Base-by-base conservation (phyloP, 164 flowering plant genomes). In the Nymphaea thermarum region DNA sequence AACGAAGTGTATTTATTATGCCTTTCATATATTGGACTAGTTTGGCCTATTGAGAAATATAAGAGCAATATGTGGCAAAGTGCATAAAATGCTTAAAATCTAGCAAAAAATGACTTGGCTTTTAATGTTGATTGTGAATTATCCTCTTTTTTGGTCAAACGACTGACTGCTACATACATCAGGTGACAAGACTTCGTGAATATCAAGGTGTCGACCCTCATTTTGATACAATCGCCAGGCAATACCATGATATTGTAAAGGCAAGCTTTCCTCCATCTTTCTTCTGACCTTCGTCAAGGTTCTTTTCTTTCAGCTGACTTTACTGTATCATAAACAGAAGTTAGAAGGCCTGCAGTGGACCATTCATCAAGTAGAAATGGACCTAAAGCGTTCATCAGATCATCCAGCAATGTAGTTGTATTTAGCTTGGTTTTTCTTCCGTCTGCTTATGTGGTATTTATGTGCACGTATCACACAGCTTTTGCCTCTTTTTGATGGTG, bases 161-260 rank as follows among this genome's bases (percentile, higher is more conserved):
- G 36, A 25, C 36, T 25, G 36, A 25, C 36, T 25, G 36, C 36
- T 25, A 25, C 36, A 25, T 25, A 25, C 36, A 25, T 25, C 78
- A 91, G 97, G 93, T 87, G 43, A 88, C 95, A n/a, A 88, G 0
- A 25, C 92, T 94, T 17, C 85, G 93, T 16, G 97, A 94, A 71
- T 94, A 91, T 66, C 98, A 91, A 85, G 98, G 97, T 62, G 96
- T 91, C 42, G 98, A 94, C 84, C 96, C 97, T 63, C 96, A 89
- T 73, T 94, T 94, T 63, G 97, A 94, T 72, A 72, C 74, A 41
- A 91, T 91, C 76, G 98, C 98, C 7, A 83, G 89, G 79, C 93
- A 94, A 74, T 94, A 94, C 77, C 97, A 91, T 65, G 98, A 94
- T 57, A 83, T 91, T 60, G 96, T 94, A 36, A 78, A 86, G 96